These are phyloP conservation scores for Pseudocercospora pini-densiflorae DNA, from an alignment of 2,329 filamentous ascomycete genomes.

Conservation along the genomic window DNA sequence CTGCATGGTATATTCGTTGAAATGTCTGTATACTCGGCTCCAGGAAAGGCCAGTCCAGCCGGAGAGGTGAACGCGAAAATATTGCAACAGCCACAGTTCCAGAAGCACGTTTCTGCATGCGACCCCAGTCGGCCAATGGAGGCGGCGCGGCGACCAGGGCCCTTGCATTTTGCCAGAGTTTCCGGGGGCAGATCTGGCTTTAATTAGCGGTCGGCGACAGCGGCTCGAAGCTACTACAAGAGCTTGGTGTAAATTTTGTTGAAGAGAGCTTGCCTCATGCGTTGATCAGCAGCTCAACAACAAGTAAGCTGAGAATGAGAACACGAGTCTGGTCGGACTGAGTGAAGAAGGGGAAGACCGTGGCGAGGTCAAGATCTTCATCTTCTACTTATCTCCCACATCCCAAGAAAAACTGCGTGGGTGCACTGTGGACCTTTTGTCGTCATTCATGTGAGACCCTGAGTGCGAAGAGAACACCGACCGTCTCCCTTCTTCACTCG, in stretches of 20 bases:
- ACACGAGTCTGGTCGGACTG: not conserved
- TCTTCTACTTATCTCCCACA: not conserved
- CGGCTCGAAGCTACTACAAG: not conserved
- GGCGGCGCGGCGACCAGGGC: not conserved
- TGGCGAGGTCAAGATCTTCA: not conserved
- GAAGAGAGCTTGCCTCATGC: not conserved
- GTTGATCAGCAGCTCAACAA: constrained; percentile 5
- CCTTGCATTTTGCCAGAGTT: not conserved
- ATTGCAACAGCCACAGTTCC: not conserved
- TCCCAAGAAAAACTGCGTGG: not conserved
- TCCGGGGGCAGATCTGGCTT: not conserved
- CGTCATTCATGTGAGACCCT: constrained; percentile 5
- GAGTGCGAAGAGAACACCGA: not conserved
- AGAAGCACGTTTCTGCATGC: constrained; percentile 3
- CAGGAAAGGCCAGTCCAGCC: not conserved
- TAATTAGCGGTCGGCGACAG: not conserved
- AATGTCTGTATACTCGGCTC: too few species aligned
- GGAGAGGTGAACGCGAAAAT: not conserved
- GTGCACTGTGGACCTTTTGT: constrained; percentile 1
- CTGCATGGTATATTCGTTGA: too few species aligned
- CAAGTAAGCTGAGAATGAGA: not conserved
- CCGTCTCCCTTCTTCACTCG: not conserved
- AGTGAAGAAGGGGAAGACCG: not conserved
- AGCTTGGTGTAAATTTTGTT: not conserved
- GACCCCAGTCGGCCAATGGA: not conserved